Evolutionary conservation across 768 basidiomycete species (phyloP), one percentile per base, ranked within the genome.

Genomic region (Lentinula aciculospora): DNA sequence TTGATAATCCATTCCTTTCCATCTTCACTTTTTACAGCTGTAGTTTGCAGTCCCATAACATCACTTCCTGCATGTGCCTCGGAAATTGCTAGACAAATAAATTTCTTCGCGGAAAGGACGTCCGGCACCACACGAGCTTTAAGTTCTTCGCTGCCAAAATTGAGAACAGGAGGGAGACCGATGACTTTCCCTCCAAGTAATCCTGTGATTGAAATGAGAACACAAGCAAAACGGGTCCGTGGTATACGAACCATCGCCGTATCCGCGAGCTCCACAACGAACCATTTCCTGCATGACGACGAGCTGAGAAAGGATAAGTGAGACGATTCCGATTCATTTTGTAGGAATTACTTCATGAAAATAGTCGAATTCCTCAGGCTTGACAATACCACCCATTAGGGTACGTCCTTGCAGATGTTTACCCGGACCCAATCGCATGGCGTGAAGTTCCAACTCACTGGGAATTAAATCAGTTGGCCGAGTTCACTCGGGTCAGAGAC

Each of bases 341-440:
- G 28, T n/a, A 6, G 53, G 1, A 29, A 67, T 31, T 59, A 83
- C 83, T 69, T 88, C 87, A 66, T 94, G 92, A 81, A 95, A 96
- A 66, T 89, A 92, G 68, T 95, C 89, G 64, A 89, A 95, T 79
- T 88, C 83, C 67, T 95, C 92, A 5, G 92, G 87, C 61, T 82
- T 83, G 40, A 95, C 85, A 25, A 87, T 66, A 3, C 93, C 95
- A 53, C 81, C 84, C 80, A 94, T 86, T 25, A 98, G 74, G 31
- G 77, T 81, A 21, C 83, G 76, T 6, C 95, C 95, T 68, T 89
- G 80, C 23, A 98, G 77, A 65, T 97, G 94, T 69, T 90, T 90
- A 27, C 93, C 94, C 23, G 95, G 95, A 15, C 96, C 96, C 73
- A 95, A 78, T 19, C 92, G 85, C 94, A 97, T 96, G 13, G 92